A percentile compares a stretch with the other conserved stretches of the same genome.
Conservation (phyloP, 345 rosid genomes). For the Boechera retrofracta region DNA sequence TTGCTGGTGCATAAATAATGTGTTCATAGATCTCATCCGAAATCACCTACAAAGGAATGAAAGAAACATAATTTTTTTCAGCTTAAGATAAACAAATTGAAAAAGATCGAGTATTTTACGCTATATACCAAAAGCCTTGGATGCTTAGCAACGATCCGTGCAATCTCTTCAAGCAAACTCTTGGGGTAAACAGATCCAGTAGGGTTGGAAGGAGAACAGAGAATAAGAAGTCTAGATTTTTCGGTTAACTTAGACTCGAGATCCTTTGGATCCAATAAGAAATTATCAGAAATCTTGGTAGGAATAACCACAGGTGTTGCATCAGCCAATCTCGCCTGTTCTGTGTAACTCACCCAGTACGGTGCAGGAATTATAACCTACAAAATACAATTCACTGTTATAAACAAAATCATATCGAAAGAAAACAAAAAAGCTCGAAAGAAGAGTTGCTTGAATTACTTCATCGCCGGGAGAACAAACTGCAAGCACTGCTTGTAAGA, state of each 20-base stretch:
- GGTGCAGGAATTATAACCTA: conserved; percentile 99
- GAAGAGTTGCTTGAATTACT: conserved; percentile 47
- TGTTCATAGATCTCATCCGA: conserved; percentile 99
- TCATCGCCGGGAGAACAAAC: conserved; percentile 98
- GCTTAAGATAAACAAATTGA: neutral
- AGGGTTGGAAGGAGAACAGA: conserved; percentile 97
- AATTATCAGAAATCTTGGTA: conserved; percentile 77
- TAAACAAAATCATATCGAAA: neutral
- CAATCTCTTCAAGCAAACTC: conserved; percentile 88
- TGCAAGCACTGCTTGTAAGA: conserved; percentile 81
- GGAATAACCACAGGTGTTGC: conserved; percentile 94
- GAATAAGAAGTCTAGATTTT: conserved; percentile 85
- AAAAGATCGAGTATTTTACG: conserved; percentile 13
- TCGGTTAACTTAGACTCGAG: conserved; percentile 76
- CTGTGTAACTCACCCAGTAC: conserved; percentile 97
- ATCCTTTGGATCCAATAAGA: conserved; percentile 82
- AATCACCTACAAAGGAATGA: conserved; percentile 61
- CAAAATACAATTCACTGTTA: neutral
- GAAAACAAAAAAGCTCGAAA: neutral
- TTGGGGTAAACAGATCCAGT: conserved; percentile 98
- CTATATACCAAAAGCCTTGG: conserved; percentile 88
- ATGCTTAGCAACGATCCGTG: conserved; percentile 81
- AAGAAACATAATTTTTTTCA: neutral
- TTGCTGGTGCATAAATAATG: conserved; percentile 89
- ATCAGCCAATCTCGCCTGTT: conserved; percentile 92